These are phyloP conservation scores for Neurospora discreta DNA, from an alignment of 495 filamentous ascomycete species.

Conservation along the genomic window DNA sequence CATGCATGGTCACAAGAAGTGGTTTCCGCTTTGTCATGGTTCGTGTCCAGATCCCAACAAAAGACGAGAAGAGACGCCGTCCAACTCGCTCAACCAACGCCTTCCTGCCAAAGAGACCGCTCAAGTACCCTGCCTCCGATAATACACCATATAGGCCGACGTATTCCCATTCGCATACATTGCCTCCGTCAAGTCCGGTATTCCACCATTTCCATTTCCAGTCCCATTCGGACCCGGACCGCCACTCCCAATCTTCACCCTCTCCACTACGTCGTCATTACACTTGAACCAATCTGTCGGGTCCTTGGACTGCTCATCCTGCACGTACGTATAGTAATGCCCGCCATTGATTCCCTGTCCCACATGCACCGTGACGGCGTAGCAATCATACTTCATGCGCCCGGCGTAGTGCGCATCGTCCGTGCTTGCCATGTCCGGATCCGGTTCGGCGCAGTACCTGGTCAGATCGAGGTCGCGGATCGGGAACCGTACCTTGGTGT, in stretches of 20 bases:
- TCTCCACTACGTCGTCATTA: conserved; percentile 19
- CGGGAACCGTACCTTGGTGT: conserved; percentile 22
- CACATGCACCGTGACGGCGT: conserved; percentile 32
- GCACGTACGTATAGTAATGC: conserved; percentile 34
- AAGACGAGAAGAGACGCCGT: neutral
- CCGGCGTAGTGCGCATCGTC: conserved; percentile 13
- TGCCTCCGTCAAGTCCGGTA: conserved; percentile 7
- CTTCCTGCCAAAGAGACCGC: neutral
- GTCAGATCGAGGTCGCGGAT: conserved; percentile 27
- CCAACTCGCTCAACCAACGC: neutral
- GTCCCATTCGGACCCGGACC: neutral
- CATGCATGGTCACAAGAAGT: neutral
- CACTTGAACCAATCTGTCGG: conserved; percentile 22
- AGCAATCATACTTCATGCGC: conserved; percentile 31
- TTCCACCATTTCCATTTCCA: conserved; percentile 5
- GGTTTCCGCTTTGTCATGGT: neutral
- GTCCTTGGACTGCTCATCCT: conserved; percentile 17
- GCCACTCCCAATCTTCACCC: conserved; percentile 16
- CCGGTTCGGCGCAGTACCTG: conserved; percentile 13
- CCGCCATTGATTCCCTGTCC: conserved; percentile 20
- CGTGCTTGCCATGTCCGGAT: conserved; percentile 5
- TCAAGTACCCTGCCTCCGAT: conserved; percentile 12
- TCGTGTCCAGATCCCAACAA: neutral
- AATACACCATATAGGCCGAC: conserved; percentile 22
- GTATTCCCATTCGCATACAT: conserved; percentile 12